Evolutionary conservation across 2,329 filamentous ascomycete species (phyloP).

Genomic region (Botrytis aclada): DNA sequence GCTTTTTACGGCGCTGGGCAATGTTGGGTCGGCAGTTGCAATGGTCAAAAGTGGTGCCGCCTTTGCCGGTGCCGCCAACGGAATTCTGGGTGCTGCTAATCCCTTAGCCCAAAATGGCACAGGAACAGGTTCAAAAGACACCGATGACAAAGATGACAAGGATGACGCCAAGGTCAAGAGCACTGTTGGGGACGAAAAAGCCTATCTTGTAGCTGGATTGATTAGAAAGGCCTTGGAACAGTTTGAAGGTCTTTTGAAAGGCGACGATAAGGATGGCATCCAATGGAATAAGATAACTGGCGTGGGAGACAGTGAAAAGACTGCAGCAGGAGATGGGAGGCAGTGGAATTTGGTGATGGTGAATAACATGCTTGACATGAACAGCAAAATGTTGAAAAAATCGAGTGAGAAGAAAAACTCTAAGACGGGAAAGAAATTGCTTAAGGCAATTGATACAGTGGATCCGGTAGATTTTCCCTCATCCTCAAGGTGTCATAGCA

Average conservation of each 20-base stretch:
- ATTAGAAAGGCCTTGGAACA: neutral
- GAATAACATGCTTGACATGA: neutral
- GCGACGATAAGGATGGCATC: neutral
- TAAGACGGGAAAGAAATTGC: neutral
- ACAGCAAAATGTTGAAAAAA: neutral
- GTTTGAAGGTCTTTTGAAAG: neutral
- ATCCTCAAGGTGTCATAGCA: neutral
- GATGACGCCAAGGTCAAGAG: neutral
- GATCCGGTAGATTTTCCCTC: neutral
- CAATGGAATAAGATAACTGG: neutral
- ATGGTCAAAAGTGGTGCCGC: neutral
- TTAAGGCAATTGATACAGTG: neutral
- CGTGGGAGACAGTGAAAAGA: neutral
- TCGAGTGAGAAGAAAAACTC: neutral
- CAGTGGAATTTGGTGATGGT: neutral
- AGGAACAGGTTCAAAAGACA: neutral
- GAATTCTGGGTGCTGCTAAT: neutral
- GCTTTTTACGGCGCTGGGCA: neutral
- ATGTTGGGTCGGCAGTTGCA: neutral
- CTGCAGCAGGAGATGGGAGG: neutral
- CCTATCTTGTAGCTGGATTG: neutral
- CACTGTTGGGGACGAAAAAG: neutral
- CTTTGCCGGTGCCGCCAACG: neutral
- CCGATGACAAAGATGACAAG: neutral
- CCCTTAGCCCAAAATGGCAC: rapidly evolving